These are phyloP conservation scores for Ballota nigra DNA, from an alignment of 257 asterid species.

Conservation along the genomic window DNA sequence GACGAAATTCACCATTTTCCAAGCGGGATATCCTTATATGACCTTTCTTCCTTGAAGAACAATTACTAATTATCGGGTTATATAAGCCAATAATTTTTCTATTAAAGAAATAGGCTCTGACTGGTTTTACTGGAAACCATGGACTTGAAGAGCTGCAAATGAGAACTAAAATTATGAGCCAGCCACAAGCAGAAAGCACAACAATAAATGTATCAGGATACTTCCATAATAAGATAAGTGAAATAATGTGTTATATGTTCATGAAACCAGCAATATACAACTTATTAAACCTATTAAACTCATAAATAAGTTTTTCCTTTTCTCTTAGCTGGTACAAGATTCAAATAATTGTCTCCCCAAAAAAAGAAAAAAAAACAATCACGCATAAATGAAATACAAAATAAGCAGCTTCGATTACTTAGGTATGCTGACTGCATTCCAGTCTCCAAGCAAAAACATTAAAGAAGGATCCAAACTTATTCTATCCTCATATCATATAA, in stretches of 20 bases:
- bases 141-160: conserved; percentile 65
- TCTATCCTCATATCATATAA: neutral
- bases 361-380: neutral
- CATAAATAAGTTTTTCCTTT: neutral
- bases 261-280: neutral
- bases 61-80: conserved; percentile 37
- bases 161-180: conserved; percentile 31
- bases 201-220: neutral
- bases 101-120: conserved; percentile 34
- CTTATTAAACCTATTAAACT: neutral
- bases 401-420: neutral
- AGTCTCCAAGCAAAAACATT: neutral
- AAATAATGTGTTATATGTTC: neutral
- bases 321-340: neutral
- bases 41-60: conserved; percentile 50
- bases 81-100: conserved; percentile 39
- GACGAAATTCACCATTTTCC: conserved; percentile 35
- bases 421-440: conserved; percentile 1
- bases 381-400: neutral
- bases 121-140: conserved; percentile 50
- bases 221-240: neutral
- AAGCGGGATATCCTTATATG: conserved; percentile 38
- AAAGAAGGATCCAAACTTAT: neutral
- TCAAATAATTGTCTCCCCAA: neutral
- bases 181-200: conserved; percentile 19